Base-by-base conservation (phyloP, 2,329 filamentous ascomycete species). In the Alternaria arborescens region DNA sequence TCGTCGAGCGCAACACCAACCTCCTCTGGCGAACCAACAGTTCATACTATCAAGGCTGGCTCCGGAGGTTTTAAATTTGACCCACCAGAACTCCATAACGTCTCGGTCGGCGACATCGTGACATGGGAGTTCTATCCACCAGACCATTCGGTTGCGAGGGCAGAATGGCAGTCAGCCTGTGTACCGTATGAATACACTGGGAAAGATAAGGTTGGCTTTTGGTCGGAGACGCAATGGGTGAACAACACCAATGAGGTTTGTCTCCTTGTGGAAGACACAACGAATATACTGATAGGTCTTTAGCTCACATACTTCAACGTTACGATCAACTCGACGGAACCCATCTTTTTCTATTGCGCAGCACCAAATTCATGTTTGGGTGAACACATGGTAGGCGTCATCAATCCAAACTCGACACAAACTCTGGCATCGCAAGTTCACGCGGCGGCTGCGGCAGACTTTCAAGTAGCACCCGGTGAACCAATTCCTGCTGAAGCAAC, bases 301-400 rank as follows among this genome's bases (percentile, higher is more conserved):
- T 16, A 78, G 75, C 58, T 70, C 38, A 71, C 64, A 10, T 55
- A 70, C 46, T 79, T 68, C 60, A 76, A 75, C 53, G 58, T 79
- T 4, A 77, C 72, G 8, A 70, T 80, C 50, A 78, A 78, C 63
- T 65, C 66, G 42, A 77, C 75, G 0, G 68, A 72, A 8, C 77
- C 78, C 7, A 75, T 80, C 14, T 80, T 76, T 64, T 79, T 71
- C 64, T 80, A 79, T 62, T 80, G 77, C 60, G 72, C 88, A 0
- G 89, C 89, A 0, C 84, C 87, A 0, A 84, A 82, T 0, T 91
- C 89, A 2, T 94, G 91, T 70, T 82, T 83, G 3, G 75, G 79
- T 3, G 84, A 89, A 43, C 84, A 86, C 22, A 94, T 94, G 91
- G 85, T 94, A 16, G 91, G 91, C 3, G 89, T 87, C 1, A 89